A percentile compares a stretch with the other conserved stretches of the same genome.
Conservation (phyloP, 345 rosid species). For the Heritiera littoralis region DNA sequence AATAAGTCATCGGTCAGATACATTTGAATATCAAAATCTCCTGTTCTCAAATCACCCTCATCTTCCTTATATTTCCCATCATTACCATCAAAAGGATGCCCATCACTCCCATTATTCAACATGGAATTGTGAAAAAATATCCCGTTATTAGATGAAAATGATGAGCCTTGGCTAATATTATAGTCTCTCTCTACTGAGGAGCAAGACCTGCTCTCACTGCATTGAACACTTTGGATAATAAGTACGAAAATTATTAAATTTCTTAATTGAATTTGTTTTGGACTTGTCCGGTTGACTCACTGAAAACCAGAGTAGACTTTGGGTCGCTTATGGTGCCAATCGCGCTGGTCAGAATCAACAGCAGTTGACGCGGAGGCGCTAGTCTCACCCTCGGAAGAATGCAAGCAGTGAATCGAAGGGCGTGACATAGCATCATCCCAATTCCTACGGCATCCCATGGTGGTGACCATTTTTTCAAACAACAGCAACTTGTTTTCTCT, state of each 20-base stretch:
- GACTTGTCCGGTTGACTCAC: constrained; percentile 6
- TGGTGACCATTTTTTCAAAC: constrained; percentile 40
- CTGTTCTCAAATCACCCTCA: constrained; percentile 46
- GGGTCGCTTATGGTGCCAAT: constrained; percentile 75
- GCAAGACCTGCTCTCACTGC: constrained; percentile 32
- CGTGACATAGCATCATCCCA: constrained; percentile 32
- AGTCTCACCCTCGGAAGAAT: constrained; percentile 57
- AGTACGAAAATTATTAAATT: background rate
- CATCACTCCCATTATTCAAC: constrained; percentile 55
- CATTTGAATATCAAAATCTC: constrained; percentile 69
- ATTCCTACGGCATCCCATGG: constrained; percentile 23
- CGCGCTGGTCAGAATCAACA: constrained; percentile 40
- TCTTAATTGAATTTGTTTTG: background rate
- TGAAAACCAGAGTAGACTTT: constrained; percentile 31
- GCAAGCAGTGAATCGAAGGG: constrained; percentile 19
- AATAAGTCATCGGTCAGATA: constrained; percentile 92
- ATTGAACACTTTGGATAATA: background rate
- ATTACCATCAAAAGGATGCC: constrained; percentile 31
- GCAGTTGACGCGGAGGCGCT: constrained; percentile 36
- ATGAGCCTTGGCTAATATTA: constrained; percentile 37
- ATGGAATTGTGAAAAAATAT: constrained; percentile 57
- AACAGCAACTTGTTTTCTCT: constrained; percentile 23
- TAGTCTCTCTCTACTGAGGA: constrained; percentile 36
- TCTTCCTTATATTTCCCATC: constrained; percentile 51
- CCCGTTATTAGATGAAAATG: constrained; percentile 40